Evolutionary conservation across 2,329 filamentous ascomycete genomes (phyloP), one percentile per base, ranked within the genome.

Genomic region (Biscogniauxia marginata): DNA sequence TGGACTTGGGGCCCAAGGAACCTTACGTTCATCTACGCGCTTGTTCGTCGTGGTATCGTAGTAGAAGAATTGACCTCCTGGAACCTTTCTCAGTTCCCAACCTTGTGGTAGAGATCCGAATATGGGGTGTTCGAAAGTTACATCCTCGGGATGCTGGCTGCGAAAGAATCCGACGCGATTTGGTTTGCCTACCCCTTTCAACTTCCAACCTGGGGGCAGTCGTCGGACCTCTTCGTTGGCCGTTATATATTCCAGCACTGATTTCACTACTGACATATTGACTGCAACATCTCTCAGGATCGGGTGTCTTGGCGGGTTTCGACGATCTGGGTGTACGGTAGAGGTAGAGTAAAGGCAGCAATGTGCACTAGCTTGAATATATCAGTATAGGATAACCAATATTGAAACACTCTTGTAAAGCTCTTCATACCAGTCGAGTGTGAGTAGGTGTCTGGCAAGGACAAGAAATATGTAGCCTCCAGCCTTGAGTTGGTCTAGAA

Each of bases 31-130:
- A 39, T 53, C 23, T 30, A 49, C 25, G 6, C 7, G 3, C 23
- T 58, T 43, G 4, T 44, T 22, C 4, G 46, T 54, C 13, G 16
- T 7, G 13, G 52, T 49, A 23, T 58, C 52, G 34, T 49, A 52
- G 48, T 58, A 58, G 2, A 24, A 18, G 23, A 54, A 58, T 3
- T 46, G 18, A 11, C 39, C 25, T 1, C n/a, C 25, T 9, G 20
- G 20, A 22, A 13, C 8, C 30, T 47, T 52, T 11, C 52, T 52
- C 45, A 58, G 25, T 9, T 58, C 44, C 56, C 56, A 54, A 16
- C 49, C 52, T 13, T 25, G 20, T 24, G 56, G 56, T 7, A 54
- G 52, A 18, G 9, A 23, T 4, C 56, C 56, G 44, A 45, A 52
- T 20, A 49, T 13, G 11, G 52, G 56, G 25, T 58, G 56, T 18